Base-by-base conservation (phyloP, 768 basidiomycete species). In the Sarcomyxa edulis region DNA sequence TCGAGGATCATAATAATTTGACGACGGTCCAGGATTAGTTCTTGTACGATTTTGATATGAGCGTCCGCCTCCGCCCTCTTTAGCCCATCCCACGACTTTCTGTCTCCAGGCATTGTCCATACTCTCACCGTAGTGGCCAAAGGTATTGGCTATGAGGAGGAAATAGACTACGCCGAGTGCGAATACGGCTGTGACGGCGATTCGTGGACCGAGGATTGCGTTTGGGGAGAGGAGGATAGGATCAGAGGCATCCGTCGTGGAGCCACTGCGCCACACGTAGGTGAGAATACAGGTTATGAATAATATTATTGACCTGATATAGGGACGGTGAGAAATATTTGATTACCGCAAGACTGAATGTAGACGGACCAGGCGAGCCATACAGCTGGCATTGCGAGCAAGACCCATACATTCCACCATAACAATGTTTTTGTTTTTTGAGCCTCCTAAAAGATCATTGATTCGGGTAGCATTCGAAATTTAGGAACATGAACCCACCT, bases 331-430 rank as follows among this genome's bases (percentile, higher is more conserved):
- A 16, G 11, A 9, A 16, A 14, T 4, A 32, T 16, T 11, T 11
- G n/a, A 3, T 15, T n/a, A n/a, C n/a, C n/a, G n/a, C n/a, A 21
- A 10, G 9, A 14, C 6, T 6, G 22, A 19, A 28, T 30, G 22
- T 20, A 2, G 20, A 44, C 52, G 15, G 41, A 75, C 79, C 80
- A 84, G 6, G 76, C 65, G 23, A 83, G 68, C 76, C 78, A 84
- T 10, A 78, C 49, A 0, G 70, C 74, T 0, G 81, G 81, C 64
- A 79, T 69, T 0, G 80, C 74, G 21, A 84, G 63, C 14, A 84
- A 44, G 1, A 83, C 72, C 80, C 81, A 83, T 11, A 83, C 76
- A 43, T 84, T 84, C 81, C 82, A 68, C 42, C 49, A 60, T 20
- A 62, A 56, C 1, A 34, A 32, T 0, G 55, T 48, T 9, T 43